Evolutionary conservation across 2,329 filamentous ascomycete species (phyloP).

Genomic region (Polytolypa hystricis): DNA sequence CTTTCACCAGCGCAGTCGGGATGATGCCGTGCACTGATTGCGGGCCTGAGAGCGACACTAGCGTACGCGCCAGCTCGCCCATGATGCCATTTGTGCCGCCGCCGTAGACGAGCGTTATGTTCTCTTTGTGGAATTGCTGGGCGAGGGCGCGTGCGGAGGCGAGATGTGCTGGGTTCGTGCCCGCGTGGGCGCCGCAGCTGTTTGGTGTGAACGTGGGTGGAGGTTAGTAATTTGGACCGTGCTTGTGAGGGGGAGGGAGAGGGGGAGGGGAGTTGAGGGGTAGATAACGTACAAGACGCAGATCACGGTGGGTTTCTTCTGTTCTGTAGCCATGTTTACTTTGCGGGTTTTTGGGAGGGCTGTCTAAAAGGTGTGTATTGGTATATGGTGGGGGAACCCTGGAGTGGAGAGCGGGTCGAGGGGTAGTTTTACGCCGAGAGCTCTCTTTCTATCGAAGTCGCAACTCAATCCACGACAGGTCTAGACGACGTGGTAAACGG

Average conservation of each 20-base stretch:
- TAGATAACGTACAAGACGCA: conserved; percentile 69
- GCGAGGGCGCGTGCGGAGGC: conserved; percentile 69
- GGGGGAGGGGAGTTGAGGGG: conserved; percentile 1
- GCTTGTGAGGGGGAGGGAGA: background rate
- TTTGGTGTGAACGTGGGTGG: conserved; percentile 11
- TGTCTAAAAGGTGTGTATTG: no score
- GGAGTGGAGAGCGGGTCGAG: no score
- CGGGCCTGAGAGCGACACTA: conserved; percentile 73
- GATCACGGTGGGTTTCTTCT: conserved; percentile 50
- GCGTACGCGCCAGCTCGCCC: conserved; percentile 81
- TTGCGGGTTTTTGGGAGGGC: no score
- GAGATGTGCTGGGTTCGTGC: conserved; percentile 62
- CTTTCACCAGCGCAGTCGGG: conserved; percentile 68
- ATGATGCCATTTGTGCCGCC: conserved; percentile 91
- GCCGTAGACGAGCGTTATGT: conserved; percentile 82
- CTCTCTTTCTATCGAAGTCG: no score
- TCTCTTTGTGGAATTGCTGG: conserved; percentile 58
- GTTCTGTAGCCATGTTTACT: no score
- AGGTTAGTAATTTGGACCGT: conserved; percentile 7
- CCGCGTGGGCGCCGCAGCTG: conserved; percentile 70
- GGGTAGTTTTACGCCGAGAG: no score
- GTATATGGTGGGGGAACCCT: no score
- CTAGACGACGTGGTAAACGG: no score
- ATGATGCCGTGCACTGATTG: conserved; percentile 85
- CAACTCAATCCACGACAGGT: no score